Evolutionary conservation across 768 basidiomycete genomes (phyloP).

Genomic region (Suillus placidus): DNA sequence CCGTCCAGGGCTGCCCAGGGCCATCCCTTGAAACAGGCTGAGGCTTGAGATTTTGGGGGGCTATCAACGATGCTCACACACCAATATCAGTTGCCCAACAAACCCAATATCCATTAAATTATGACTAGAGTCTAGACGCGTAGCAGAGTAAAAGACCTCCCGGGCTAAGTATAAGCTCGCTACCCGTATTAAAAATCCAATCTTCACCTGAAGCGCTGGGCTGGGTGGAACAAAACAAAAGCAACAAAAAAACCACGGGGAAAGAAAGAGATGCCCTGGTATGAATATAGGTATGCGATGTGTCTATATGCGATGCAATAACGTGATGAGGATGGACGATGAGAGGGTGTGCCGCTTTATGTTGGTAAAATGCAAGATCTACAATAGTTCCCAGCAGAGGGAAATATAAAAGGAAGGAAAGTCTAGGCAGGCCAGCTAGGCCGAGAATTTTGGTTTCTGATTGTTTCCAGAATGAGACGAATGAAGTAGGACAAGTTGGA

Average conservation of each 20-base stretch:
- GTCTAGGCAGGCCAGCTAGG: slow-evolving; percentile 22
- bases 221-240: slow-evolving; percentile 12
- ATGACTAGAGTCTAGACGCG: slow-evolving; percentile 20
- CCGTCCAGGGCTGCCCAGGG: neutral
- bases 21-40: neutral
- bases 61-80: neutral
- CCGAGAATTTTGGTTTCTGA: slow-evolving; percentile 42
- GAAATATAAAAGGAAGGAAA: slow-evolving; percentile 11
- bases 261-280: slow-evolving; percentile 32
- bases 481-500: neutral
- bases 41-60: neutral
- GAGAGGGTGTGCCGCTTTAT: slow-evolving; percentile 20
- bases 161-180: slow-evolving; percentile 23
- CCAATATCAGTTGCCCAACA: slow-evolving; percentile 14
- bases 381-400: slow-evolving; percentile 22
- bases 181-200: slow-evolving; percentile 15
- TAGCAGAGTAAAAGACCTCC: slow-evolving; percentile 13
- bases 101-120: slow-evolving; percentile 43
- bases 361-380: slow-evolving; percentile 24
- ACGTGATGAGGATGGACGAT: slow-evolving; percentile 21
- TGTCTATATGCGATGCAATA: slow-evolving; percentile 35
- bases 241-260: slow-evolving; percentile 16
- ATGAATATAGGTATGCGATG: slow-evolving; percentile 39
- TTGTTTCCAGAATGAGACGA: neutral
- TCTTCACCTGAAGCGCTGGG: slow-evolving; percentile 23